Evolutionary conservation across 305 asterid genomes (phyloP).

Genomic region (Coffea humblotiana): DNA sequence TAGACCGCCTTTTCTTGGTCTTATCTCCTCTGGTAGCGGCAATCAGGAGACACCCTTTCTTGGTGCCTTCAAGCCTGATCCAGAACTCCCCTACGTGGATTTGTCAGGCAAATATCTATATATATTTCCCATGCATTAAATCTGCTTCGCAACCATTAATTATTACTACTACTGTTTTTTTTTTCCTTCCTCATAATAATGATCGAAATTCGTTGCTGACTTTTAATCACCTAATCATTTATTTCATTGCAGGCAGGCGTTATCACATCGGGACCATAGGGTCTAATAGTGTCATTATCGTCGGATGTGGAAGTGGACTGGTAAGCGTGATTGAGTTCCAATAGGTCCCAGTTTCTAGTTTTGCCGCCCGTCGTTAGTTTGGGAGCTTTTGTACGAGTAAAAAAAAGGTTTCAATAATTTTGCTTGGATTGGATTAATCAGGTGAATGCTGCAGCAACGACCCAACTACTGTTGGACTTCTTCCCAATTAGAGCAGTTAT

Average conservation of each 20-base stretch:
- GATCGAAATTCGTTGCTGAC: not conserved
- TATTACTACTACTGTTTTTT: too few species aligned
- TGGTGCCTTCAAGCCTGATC: slow-evolving; percentile 38
- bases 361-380: too few species aligned
- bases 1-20: slow-evolving; percentile 52
- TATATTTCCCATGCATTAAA: too few species aligned
- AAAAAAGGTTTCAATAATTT: too few species aligned
- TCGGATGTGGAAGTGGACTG: too few species aligned
- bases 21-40: slow-evolving; percentile 33
- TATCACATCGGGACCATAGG: slow-evolving; percentile 47
- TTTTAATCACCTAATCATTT: too few species aligned
- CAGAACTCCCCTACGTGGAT: slow-evolving; percentile 41
- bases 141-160: too few species aligned
- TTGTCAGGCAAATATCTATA: slow-evolving; percentile 32
- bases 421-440: slow-evolving; percentile 22
- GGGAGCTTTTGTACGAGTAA: too few species aligned
- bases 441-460: slow-evolving; percentile 70
- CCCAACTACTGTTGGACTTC: slow-evolving; percentile 62
- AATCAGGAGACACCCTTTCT: slow-evolving; percentile 45
- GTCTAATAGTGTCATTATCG: too few species aligned
- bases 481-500: slow-evolving; percentile 45
- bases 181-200: too few species aligned
- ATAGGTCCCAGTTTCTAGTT: too few species aligned
- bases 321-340: too few species aligned
- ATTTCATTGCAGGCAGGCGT: slow-evolving; percentile 43